phyloP scores from a whole-genome alignment of 1,284 basidiomycete species.

The Pholiota adiposa region DNA sequence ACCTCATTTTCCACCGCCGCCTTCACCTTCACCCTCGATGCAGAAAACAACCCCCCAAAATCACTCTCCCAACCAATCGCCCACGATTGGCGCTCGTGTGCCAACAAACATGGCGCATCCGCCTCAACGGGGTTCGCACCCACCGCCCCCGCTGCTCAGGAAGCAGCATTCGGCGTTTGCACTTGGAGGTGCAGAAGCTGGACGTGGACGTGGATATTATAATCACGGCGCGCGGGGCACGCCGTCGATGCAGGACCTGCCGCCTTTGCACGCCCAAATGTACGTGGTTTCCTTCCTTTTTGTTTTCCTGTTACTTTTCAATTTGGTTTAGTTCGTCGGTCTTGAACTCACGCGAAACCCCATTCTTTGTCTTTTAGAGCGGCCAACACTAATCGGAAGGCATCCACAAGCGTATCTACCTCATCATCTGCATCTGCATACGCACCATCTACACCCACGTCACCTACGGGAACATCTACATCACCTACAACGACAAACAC shows the following conservation, averaged over 20 bases:
- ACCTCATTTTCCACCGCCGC: neutral
- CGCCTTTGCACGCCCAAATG: neutral
- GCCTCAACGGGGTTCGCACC: neutral
- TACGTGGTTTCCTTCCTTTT: neutral
- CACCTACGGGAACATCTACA: neutral
- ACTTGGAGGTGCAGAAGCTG: slow-evolving; percentile 14
- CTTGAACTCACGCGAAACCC: neutral
- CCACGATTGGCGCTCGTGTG: neutral
- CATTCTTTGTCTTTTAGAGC: neutral
- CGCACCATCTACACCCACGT: neutral
- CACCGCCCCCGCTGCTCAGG: slow-evolving; percentile 20
- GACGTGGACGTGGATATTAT: slow-evolving; percentile 1
- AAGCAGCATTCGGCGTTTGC: slow-evolving; percentile 36
- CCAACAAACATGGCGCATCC: neutral
- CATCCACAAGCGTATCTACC: neutral
- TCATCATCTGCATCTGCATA: neutral
- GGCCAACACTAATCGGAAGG: neutral
- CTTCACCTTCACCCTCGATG: neutral
- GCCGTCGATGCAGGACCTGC: neutral
- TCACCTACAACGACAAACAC: neutral
- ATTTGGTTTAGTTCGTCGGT: too few relatives aligned
- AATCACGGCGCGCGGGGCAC: slow-evolving; percentile 1
- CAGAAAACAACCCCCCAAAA: neutral
- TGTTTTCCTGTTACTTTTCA: neutral
- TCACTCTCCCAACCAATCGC: neutral